These are phyloP conservation scores for Plasmodium malariae DNA, from an alignment of 169 alveolate genomes.

Conservation along the genomic window DNA sequence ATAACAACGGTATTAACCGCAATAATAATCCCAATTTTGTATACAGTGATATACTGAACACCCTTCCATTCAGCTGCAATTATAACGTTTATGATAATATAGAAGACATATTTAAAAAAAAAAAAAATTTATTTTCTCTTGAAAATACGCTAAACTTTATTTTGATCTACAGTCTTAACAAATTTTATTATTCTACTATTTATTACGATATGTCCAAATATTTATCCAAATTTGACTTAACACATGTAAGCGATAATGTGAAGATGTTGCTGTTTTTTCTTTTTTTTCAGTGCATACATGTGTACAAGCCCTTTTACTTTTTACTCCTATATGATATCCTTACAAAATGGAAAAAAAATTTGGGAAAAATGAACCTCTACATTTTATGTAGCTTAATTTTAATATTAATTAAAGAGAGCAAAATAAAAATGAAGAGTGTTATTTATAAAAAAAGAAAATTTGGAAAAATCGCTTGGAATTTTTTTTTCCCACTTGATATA, in stretches of 20 bases:
- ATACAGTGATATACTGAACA: not conserved
- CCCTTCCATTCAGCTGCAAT: not conserved
- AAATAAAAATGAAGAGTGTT: slow-evolving; percentile 5
- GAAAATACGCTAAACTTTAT: slow-evolving; percentile 21
- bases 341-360: too few species aligned
- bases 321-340: not conserved
- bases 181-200: slow-evolving; percentile 26
- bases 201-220: slow-evolving; percentile 31
- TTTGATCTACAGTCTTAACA: slow-evolving; percentile 24
- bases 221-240: slow-evolving; percentile 15
- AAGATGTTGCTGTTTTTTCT: slow-evolving; percentile 8
- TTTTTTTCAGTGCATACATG: slow-evolving; percentile 28
- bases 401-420: slow-evolving; percentile 4
- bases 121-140: slow-evolving; percentile 5
- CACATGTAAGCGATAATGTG: not conserved
- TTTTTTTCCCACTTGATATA: slow-evolving; percentile 32
- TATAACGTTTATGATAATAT: slow-evolving; percentile 12
- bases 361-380: not conserved
- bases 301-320: not conserved
- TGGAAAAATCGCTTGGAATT: slow-evolving; percentile 9
- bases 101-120: slow-evolving; percentile 21
- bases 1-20: too few species aligned
- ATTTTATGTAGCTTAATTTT: slow-evolving; percentile 16
- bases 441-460: slow-evolving; percentile 14
- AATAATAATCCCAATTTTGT: too few species aligned